A percentile compares a stretch with the other conserved stretches of the same genome.
Conservation (phyloP, 441 rosid species). For the Populus hybrid region DNA sequence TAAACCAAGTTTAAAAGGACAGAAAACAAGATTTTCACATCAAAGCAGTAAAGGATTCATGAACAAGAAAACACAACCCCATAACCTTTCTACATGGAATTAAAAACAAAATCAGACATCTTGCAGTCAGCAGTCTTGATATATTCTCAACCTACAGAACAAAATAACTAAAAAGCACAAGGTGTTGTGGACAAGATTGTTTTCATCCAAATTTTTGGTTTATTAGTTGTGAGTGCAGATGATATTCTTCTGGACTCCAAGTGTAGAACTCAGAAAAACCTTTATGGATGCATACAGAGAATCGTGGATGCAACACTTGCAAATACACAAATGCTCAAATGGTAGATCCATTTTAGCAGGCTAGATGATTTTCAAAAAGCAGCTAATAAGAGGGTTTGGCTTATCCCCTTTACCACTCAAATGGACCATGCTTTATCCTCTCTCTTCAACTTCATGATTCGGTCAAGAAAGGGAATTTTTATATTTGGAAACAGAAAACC, state of each 20-base stretch:
- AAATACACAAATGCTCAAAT: neutral
- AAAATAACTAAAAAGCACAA: neutral
- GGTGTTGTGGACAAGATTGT: neutral
- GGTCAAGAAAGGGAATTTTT: slow-evolving; percentile 1
- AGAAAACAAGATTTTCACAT: neutral
- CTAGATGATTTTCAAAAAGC: neutral
- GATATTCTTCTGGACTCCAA: neutral
- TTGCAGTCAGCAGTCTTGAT: slow-evolving; percentile 6
- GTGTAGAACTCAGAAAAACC: neutral
- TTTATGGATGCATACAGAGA: neutral
- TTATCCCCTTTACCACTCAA: slow-evolving; percentile 3
- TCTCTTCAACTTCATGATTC: slow-evolving; percentile 1
- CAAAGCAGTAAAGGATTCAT: neutral
- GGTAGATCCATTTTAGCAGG: neutral
- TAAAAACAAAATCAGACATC: slow-evolving; percentile 1
- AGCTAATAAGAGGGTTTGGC: neutral
- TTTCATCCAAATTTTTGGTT: neutral
- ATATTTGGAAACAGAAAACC: neutral
- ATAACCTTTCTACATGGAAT: slow-evolving; percentile 1
- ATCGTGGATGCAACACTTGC: neutral
- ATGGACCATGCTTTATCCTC: neutral
- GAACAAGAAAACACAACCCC: neutral
- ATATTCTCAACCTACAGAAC: neutral
- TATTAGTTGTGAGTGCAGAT: neutral
- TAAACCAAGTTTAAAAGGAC: slow-evolving; percentile 5